Evolutionary conservation across 768 basidiomycete genomes (phyloP).

Genomic region (Botryobasidium botryosum): DNA sequence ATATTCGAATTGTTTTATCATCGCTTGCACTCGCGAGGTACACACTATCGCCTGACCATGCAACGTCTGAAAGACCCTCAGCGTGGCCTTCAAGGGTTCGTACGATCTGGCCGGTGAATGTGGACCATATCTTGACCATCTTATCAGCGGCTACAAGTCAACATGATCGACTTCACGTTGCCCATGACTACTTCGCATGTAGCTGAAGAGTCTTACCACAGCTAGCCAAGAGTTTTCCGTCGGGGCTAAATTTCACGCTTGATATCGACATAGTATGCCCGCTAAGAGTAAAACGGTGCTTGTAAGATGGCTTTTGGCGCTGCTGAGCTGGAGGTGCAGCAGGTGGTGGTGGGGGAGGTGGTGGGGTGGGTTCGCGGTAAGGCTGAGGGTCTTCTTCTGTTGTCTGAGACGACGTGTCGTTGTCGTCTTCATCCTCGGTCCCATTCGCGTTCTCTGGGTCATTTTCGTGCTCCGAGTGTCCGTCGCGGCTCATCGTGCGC

Average conservation of each 20-base stretch:
- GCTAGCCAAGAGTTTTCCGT: constrained; percentile 68
- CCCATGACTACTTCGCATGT: constrained; percentile 17
- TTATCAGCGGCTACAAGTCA: constrained; percentile 64
- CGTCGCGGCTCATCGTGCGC: too few species aligned
- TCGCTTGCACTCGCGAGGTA: constrained; percentile 87
- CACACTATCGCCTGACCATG: constrained; percentile 71
- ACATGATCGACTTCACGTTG: constrained; percentile 11
- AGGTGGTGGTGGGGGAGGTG: background rate
- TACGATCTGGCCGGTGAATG: constrained; percentile 50
- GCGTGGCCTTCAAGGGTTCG: constrained; percentile 58
- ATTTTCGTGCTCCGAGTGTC: too few species aligned
- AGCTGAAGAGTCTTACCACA: constrained; percentile 43
- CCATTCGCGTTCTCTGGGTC: too few species aligned
- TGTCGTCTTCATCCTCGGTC: background rate
- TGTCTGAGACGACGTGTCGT: background rate
- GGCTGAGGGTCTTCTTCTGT: constrained; percentile 4
- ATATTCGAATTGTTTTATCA: constrained; percentile 75
- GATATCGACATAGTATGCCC: constrained; percentile 79
- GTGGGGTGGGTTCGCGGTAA: too few species aligned
- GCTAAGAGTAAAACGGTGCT: constrained; percentile 41
- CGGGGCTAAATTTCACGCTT: constrained; percentile 74
- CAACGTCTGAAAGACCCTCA: constrained; percentile 77
- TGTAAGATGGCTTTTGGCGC: constrained; percentile 24
- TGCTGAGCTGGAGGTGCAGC: background rate
- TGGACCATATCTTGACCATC: constrained; percentile 65